Conservation (phyloP, 345 rosid species). For the Hirschfeldia incana region DNA sequence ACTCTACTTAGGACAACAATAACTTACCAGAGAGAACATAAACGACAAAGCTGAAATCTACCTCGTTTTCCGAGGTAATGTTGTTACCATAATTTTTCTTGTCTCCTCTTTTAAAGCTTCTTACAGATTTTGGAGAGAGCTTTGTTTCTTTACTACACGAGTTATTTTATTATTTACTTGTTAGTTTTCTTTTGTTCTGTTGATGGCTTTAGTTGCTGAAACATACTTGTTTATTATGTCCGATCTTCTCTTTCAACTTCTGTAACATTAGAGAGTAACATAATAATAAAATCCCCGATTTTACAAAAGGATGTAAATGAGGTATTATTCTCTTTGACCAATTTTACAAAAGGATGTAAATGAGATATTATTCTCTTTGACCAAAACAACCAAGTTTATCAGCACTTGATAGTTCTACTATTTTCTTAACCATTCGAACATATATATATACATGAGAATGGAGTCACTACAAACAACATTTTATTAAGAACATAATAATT, state of each 20-base stretch:
- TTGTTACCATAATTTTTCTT: conserved; percentile 17
- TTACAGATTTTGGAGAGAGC: conserved; percentile 33
- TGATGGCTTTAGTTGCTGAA: conserved; percentile 21
- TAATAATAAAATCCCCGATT: background rate
- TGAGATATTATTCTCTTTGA: background rate
- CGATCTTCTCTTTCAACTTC: conserved; percentile 1
- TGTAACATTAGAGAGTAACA: conserved; percentile 18
- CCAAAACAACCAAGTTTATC: background rate
- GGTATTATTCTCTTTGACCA: background rate
- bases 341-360: background rate
- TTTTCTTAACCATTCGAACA: background rate
- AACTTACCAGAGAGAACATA: conserved; percentile 32
- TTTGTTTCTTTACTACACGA: conserved; percentile 25
- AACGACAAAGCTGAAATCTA: conserved; percentile 6
- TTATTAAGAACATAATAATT: background rate
- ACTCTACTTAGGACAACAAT: conserved; percentile 21
- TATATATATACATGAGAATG: background rate
- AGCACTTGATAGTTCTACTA: background rate
- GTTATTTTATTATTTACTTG: background rate
- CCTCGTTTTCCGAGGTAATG: conserved; percentile 19
- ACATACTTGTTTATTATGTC: conserved; percentile 11
- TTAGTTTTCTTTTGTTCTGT: conserved; percentile 12
- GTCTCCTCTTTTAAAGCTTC: conserved; percentile 21
- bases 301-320: background rate
- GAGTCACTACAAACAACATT: background rate